Percentiles rank a stretch among this genome's conserved stretches.
phyloP scores from a whole-genome alignment of 108 stramenopile species.

The Nitzschia sp. region DNA sequence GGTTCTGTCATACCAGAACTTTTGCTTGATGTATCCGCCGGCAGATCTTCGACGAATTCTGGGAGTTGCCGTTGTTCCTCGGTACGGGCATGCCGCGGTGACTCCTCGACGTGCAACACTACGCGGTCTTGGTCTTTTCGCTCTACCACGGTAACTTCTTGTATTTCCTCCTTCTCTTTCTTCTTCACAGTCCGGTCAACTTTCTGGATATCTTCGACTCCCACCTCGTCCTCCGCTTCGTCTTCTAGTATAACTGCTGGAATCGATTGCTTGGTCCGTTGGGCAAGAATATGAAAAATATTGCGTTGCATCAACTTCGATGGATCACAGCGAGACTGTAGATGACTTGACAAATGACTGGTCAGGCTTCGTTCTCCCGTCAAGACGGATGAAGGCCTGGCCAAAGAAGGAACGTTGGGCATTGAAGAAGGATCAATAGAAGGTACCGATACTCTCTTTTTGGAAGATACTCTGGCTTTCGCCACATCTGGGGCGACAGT shows the following conservation, averaged over 20 bases:
- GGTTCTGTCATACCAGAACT: neutral
- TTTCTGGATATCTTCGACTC: too few relatives aligned
- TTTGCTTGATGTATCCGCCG: neutral
- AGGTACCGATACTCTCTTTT: neutral
- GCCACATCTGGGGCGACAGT: neutral
- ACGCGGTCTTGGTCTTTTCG: too few relatives aligned
- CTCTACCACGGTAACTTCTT: too few relatives aligned
- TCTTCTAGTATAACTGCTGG: neutral
- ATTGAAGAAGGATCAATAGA: neutral
- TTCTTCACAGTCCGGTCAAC: too few relatives aligned
- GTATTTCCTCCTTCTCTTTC: too few relatives aligned
- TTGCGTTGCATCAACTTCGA: conserved; percentile 8
- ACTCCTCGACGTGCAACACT: too few relatives aligned
- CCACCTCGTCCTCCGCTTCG: too few relatives aligned
- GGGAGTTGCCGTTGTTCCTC: too few relatives aligned
- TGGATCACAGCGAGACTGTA: neutral
- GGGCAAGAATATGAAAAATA: conserved; percentile 25
- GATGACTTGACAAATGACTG: neutral
- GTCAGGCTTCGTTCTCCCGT: neutral
- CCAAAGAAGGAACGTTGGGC: neutral
- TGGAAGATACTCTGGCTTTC: neutral
- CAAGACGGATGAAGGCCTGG: neutral
- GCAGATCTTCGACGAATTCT: too few relatives aligned
- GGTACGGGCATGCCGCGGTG: too few relatives aligned
- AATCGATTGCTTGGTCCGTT: neutral